Conservation (phyloP, 1,284 basidiomycete species). For the Hemileia vastatrix region DNA sequence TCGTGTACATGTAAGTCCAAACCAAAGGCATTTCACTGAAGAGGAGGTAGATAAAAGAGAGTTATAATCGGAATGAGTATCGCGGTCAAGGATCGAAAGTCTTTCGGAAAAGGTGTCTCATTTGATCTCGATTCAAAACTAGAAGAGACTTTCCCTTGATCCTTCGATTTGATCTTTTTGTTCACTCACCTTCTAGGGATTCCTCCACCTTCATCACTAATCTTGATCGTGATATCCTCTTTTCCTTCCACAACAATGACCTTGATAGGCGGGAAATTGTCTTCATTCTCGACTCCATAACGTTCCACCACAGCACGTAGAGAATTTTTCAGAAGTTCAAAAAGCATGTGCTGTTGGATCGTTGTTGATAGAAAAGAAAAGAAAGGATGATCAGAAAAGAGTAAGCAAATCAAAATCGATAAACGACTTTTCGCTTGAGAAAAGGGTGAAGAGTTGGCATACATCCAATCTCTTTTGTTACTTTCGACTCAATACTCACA, state of each 20-base stretch:
- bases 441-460: background rate
- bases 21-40: conserved; percentile 87
- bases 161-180: too few relatives aligned
- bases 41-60: too few relatives aligned
- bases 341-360: conserved; percentile 75
- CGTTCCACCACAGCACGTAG: conserved; percentile 91
- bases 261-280: conserved; percentile 81
- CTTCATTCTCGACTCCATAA: conserved; percentile 68
- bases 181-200: conserved; percentile 81
- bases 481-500: too few relatives aligned
- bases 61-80: too few relatives aligned
- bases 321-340: conserved; percentile 97
- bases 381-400: conserved; percentile 1
- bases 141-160: too few relatives aligned
- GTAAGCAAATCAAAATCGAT: background rate
- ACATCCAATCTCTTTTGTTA: conserved; percentile 39
- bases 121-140: too few relatives aligned
- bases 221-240: conserved; percentile 96
- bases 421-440: background rate
- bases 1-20: conserved; percentile 99
- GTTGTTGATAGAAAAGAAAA: too few relatives aligned
- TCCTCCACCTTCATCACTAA: conserved; percentile 87
- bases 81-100: too few relatives aligned
- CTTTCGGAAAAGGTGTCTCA: too few relatives aligned
- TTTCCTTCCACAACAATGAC: conserved; percentile 88